Evolutionary conservation across 2,329 filamentous ascomycete genomes (phyloP), one percentile per base, ranked within the genome.

Genomic region (Berkeleyomyces rouxiae): DNA sequence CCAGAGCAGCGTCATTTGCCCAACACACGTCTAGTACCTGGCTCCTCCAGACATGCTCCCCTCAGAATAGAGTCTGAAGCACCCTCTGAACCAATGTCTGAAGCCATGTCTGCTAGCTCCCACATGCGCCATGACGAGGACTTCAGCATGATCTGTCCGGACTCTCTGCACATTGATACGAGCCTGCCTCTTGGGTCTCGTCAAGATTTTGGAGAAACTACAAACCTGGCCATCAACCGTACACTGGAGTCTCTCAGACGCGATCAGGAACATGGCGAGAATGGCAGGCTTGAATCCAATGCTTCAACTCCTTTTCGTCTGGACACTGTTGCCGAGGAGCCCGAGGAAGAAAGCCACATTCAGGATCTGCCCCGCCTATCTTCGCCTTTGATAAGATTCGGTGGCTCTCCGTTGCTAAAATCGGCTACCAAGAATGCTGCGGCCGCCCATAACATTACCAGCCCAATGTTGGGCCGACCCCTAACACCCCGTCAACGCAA

Each of bases 91-190:
- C 46, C 43, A 0, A 62, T 62, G 46, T 62, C 63, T 9, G 60
- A 62, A 23, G 49, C 61, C 33, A 59, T 59, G 55, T 65, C 61
- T 40, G 61, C 55, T 36, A 65, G 60, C 51, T 65, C 63, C 7
- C 46, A 59, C 49, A 62, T 65, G 60, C 63, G 61, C 16, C 63
- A 60, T 11, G 63, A 65, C 39, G 80, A 82, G 65, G 78, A 79
- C 46, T 82, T 82, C 65, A 82, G 79, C 68, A 82, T 82, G 79
- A 82, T 82, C 63, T 79, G 79, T 40, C 75, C 81, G 65, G 75
- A 80, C 55, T 80, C 79, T 1, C 72, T 83, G 16, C 78, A 77
- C 0, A 72, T 82, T 62, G 76, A 77, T 43, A 74, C 71, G 1
- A 74, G 74, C 43, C 71, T 75, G 62, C 72, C 70, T 16, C 67